Evolutionary conservation across 1,284 basidiomycete species (phyloP), one percentile per base, ranked within the genome.

Genomic region (Neolentinus lepideus): DNA sequence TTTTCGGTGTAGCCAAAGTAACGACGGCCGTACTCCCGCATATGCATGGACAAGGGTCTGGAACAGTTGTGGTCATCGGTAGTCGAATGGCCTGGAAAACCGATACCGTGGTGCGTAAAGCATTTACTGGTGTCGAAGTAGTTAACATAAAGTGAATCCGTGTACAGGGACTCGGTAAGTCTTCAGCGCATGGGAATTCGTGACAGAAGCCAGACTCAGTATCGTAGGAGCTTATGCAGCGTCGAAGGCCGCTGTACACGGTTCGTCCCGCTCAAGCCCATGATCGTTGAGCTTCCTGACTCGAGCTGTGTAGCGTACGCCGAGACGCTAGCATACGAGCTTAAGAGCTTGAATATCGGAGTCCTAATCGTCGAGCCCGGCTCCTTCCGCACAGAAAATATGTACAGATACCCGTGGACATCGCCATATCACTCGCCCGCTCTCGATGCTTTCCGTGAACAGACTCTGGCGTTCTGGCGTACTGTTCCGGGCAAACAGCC

Each of bases 1-100:
- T 72, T 50, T 70, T 71, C 52, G 70, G 72, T 29, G 64, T 68
- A 9, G 58, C 68, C 27, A 69, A 71, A 57, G 67, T 69, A 24
- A 70, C 66, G 1, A 69, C 71, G 60, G 66, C 69, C 51, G 60
- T 71, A 43, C 63, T 72, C n/a, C 69, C 70, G 9, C 65, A 70
- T 57, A 67, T 69, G 68, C 66, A 68, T 43, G 59, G 64, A 51
- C 66, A 67, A 43, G 61, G 60, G 51, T 64, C 64, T 45, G 71
- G 70, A 27, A 68, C 67, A 14, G 59, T 71, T 53, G 66, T 71
- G 55, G 65, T 69, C 36, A 60, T 69, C 16, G 69, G 70, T 33
- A 70, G 67, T 57, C 64, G 68, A 1, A 68, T 69, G 2, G 65
- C 59, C 29, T 69, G 63, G 62, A 43, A 52, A 25, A 57, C 62